phyloP scores from a whole-genome alignment of 305 asterid genomes.

The Solanum hybrid region DNA sequence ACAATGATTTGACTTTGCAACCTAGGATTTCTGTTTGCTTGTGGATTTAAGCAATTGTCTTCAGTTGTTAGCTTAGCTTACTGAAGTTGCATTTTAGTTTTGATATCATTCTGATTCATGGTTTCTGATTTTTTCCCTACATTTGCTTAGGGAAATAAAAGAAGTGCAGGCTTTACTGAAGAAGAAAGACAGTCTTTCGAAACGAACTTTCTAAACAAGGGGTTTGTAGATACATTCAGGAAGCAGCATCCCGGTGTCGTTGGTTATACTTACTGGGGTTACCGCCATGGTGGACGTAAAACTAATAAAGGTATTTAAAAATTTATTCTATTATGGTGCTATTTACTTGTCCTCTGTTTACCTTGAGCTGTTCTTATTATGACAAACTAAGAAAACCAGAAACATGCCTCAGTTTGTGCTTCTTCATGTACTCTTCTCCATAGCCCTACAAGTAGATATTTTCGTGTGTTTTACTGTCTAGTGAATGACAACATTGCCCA shows the following conservation, averaged over 20 bases:
- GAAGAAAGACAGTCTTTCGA: conserved; percentile 85
- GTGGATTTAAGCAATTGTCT: not conserved
- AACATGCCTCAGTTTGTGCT: not conserved
- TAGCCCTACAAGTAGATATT: not conserved
- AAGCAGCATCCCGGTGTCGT: conserved; percentile 84
- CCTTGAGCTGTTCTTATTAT: not conserved
- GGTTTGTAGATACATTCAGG: conserved; percentile 88
- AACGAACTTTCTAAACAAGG: conserved; percentile 58
- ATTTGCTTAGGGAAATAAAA: conserved; percentile 71
- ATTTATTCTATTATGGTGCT: not conserved
- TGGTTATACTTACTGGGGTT: conserved; percentile 96
- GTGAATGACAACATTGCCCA: not conserved
- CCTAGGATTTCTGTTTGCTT: not conserved
- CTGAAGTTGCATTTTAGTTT: not conserved
- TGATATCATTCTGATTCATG: not conserved
- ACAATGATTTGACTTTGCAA: not conserved
- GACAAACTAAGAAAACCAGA: not conserved
- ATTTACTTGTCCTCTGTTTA: not conserved
- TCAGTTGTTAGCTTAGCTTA: not conserved
- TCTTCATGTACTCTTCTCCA: not conserved
- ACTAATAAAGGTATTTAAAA: conserved; percentile 58
- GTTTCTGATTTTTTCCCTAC: not conserved
- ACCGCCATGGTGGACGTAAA: conserved; percentile 79
- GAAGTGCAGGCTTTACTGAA: conserved; percentile 90
- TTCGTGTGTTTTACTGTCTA: not conserved